Evolutionary conservation across 345 rosid genomes (phyloP).

Genomic region (Combretum micranthum): DNA sequence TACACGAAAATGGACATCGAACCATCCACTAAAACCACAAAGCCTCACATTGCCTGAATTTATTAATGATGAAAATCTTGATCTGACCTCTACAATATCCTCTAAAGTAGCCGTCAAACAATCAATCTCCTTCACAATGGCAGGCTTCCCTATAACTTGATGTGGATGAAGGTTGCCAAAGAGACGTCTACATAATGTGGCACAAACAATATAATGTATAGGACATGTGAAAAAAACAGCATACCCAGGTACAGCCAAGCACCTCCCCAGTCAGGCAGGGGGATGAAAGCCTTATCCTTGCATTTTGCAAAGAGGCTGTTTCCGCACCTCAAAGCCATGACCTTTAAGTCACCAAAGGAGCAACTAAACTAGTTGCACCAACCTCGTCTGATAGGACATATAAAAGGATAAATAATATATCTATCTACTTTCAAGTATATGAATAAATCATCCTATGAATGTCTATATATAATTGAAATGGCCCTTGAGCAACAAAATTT

Average conservation of each 20-base stretch:
- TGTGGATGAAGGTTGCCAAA: constrained; percentile 93
- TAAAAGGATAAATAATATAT: too few species aligned
- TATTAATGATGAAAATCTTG: constrained; percentile 50
- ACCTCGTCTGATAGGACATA: too few species aligned
- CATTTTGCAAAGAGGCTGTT: too few species aligned
- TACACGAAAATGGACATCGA: constrained; percentile 93
- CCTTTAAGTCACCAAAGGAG: too few species aligned
- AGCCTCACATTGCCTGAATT: constrained; percentile 38
- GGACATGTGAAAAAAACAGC: neutral
- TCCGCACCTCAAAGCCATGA: too few species aligned
- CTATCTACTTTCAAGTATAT: too few species aligned
- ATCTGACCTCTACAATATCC: constrained; percentile 61
- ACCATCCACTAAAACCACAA: constrained; percentile 93
- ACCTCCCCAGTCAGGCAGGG: too few species aligned
- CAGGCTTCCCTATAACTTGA: constrained; percentile 74
- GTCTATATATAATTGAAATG: too few species aligned
- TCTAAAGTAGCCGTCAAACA: constrained; percentile 71
- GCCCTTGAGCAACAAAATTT: too few species aligned
- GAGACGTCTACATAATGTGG: constrained; percentile 50
- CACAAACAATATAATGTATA: neutral
- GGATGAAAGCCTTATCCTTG: too few species aligned
- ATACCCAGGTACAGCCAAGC: too few species aligned
- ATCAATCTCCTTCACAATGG: constrained; percentile 73
- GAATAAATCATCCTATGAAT: too few species aligned
- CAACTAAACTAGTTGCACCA: neutral